Base-by-base conservation (phyloP, 805 yeast genomes). In the Ogataea nakhonphanomensis region DNA sequence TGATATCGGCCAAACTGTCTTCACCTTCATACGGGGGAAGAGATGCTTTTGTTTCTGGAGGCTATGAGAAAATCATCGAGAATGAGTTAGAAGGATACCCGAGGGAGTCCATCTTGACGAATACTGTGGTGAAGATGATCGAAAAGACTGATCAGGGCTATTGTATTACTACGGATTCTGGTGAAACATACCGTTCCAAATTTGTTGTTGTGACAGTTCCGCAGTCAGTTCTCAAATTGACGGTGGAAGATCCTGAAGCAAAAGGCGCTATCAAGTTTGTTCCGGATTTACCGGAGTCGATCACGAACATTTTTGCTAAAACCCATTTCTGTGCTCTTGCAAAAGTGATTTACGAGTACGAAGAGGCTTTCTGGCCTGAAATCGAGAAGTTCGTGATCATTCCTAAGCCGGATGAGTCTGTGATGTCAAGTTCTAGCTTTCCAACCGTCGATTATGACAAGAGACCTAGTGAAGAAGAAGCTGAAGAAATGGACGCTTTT, bases 181-280 rank as follows among this genome's bases (percentile, higher is more conserved):
- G 59, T 2, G 21, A 31, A 2, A n/a, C 11, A 1, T 56, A 36
- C 40, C 45, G 33, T 1, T 41, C 56, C 5, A 63, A 68, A 31
- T 70, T 66, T 53, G 49, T 70, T 25, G 55, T 76, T n/a, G 74
- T 74, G 5, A 68, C 79, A 2, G 69, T 74, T 7, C 81, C 81
- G 2, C 70, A 65, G 39, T 68, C 76, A 25, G 62, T 75, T 5
- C 58, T 76, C 33, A 63, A 65, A 29, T 54, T 71, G 29, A 58
- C 62, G 1, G 42, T 47, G 1, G 43, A 50, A 4, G 52, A 57
- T 9, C 50, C 54, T 8, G 25, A 29, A 3, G 54, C 54, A 13
- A 44, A 34, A 31, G 65, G 60, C 24, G 58, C 64, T 2, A 59
- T 61, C 31, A 39, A 44, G 8, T 62, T 59, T 37, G 33, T 26